A percentile compares a stretch with the other conserved stretches of the same genome.
Evolutionary conservation across 2,329 filamentous ascomycete genomes (phyloP).

Genomic region (Aureobasidium uvarum): DNA sequence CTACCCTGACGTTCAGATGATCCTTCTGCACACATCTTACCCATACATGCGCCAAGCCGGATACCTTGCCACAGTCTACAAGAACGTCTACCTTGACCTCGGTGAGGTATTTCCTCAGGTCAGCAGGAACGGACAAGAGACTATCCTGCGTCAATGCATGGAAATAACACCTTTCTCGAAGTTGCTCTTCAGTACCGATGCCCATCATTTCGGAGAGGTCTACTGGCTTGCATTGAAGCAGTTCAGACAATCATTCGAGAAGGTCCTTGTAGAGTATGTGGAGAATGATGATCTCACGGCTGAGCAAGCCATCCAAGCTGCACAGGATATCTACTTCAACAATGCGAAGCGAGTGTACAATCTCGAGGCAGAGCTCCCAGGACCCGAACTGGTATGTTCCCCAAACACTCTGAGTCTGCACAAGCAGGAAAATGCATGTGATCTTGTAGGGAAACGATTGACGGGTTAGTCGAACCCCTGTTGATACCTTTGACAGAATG

Average conservation of each 20-base stretch:
- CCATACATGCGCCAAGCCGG: slow-evolving; percentile 76
- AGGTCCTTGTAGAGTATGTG: slow-evolving; percentile 66
- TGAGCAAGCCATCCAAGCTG: slow-evolving; percentile 61
- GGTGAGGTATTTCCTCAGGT: slow-evolving; percentile 79
- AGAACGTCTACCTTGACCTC: slow-evolving; percentile 78
- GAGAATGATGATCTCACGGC: slow-evolving; percentile 60
- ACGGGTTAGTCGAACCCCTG: neutral
- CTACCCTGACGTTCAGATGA: slow-evolving; percentile 68
- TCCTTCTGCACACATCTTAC: slow-evolving; percentile 77
- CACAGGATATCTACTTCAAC: slow-evolving; percentile 68
- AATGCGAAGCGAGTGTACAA: slow-evolving; percentile 75
- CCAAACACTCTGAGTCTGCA: neutral
- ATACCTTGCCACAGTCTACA: slow-evolving; percentile 73
- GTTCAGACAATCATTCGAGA: slow-evolving; percentile 67
- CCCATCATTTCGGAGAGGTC: slow-evolving; percentile 75
- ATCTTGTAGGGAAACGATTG: neutral
- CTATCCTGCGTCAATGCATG: slow-evolving; percentile 67
- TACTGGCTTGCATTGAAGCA: slow-evolving; percentile 71
- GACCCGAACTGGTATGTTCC: slow-evolving; percentile 29
- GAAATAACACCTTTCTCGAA: slow-evolving; percentile 74
- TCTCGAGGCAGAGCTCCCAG: slow-evolving; percentile 47
- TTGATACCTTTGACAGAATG: neutral
- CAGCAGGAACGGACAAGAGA: slow-evolving; percentile 71
- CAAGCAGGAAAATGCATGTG: neutral
- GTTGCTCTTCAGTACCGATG: slow-evolving; percentile 77